Conservation (phyloP, 192 early-diverging fungal species). For the Coemansia sp. region DNA sequence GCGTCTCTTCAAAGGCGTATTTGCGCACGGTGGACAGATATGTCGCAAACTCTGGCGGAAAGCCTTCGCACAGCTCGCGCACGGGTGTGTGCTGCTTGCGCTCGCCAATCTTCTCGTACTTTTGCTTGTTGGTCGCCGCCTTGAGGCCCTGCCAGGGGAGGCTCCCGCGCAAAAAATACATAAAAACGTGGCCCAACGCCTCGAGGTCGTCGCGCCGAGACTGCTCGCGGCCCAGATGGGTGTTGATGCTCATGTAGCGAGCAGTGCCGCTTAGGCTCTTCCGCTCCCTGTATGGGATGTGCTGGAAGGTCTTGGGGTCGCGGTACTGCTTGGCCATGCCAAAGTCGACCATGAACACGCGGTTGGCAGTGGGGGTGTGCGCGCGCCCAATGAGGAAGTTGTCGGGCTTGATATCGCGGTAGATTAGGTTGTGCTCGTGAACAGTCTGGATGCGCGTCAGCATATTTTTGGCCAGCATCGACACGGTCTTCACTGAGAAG, state of each 20-base stretch:
- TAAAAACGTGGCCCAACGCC: constrained; percentile 84
- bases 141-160: constrained; percentile 94
- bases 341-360: constrained; percentile 89
- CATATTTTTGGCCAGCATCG: constrained; percentile 85
- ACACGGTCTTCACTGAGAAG: constrained; percentile 84
- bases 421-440: constrained; percentile 86
- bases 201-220: constrained; percentile 90
- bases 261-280: constrained; percentile 93
- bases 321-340: constrained; percentile 88
- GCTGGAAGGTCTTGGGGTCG: constrained; percentile 77
- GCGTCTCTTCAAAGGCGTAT: constrained; percentile 88
- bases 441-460: constrained; percentile 76
- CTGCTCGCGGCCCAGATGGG: constrained; percentile 84
- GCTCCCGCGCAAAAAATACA: constrained; percentile 89
- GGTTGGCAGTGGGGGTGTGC: constrained; percentile 66
- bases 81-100: constrained; percentile 86
- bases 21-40: constrained; percentile 85
- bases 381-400: constrained; percentile 91
- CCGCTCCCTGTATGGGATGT: constrained; percentile 90
- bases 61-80: constrained; percentile 78
- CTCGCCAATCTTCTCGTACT: constrained; percentile 93
- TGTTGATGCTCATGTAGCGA: constrained; percentile 90
- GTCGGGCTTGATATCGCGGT: constrained; percentile 90
- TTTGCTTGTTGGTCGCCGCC: constrained; percentile 88
- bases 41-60: constrained; percentile 82